These are phyloP conservation scores for Neurospora africana DNA, from an alignment of 495 filamentous ascomycete genomes.

Conservation along the genomic window DNA sequence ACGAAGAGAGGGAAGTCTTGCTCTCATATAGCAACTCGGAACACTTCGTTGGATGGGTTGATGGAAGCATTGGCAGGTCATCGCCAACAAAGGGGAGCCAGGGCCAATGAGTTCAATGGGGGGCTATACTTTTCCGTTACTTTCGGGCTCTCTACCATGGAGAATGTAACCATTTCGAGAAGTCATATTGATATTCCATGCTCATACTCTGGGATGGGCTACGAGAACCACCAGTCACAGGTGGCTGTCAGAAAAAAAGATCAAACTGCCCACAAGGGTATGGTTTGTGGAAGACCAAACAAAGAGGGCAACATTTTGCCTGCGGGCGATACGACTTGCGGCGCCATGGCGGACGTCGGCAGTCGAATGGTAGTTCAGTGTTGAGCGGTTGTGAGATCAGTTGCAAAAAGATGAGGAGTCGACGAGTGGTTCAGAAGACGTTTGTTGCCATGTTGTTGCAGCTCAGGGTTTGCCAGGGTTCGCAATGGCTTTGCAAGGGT, in stretches of 20 bases:
- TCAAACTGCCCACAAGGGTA: neutral
- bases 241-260: neutral
- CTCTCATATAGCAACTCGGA: slow-evolving; percentile 10
- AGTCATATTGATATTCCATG: neutral
- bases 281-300: neutral
- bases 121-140: neutral
- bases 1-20: neutral
- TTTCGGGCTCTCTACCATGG: neutral
- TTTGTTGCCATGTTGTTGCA: neutral
- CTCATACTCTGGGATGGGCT: neutral
- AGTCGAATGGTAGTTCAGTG: neutral
- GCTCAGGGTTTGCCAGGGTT: neutral
- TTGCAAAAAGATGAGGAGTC: neutral
- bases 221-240: neutral
- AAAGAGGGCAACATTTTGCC: neutral
- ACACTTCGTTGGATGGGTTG: neutral
- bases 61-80: neutral
- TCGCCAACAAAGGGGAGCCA: neutral
- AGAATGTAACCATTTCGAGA: neutral
- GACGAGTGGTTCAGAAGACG: neutral
- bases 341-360: neutral
- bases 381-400: neutral
- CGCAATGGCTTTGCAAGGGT: neutral
- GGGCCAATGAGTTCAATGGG: neutral
- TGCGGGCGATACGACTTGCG: neutral